Percentiles rank a stretch among this genome's conserved stretches.
Evolutionary conservation across 306 rosid species (phyloP).

Genomic region (Oemleria cerasiformis): DNA sequence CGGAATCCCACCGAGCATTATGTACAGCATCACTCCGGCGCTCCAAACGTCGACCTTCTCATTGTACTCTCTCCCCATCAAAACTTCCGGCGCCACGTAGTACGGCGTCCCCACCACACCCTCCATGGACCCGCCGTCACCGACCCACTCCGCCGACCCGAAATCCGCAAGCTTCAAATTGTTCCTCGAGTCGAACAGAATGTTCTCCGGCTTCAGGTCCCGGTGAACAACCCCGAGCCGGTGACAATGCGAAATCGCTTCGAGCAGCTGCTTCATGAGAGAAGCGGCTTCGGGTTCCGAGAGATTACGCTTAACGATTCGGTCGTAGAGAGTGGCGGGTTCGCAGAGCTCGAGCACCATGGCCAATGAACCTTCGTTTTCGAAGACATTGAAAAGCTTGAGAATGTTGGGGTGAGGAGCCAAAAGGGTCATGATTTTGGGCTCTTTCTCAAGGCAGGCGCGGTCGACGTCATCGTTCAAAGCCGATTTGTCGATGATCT

Average conservation of each 20-base stretch:
- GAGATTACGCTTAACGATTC: constrained; percentile 35
- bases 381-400: constrained; percentile 43
- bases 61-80: constrained; percentile 50
- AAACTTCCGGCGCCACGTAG: constrained; percentile 76
- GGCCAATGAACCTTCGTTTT: constrained; percentile 38
- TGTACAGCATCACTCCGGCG: constrained; percentile 58
- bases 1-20: constrained; percentile 68
- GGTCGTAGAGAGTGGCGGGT: constrained; percentile 60
- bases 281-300: constrained; percentile 48
- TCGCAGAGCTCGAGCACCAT: constrained; percentile 64
- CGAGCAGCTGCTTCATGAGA: constrained; percentile 46
- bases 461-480: constrained; percentile 59
- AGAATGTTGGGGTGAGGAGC: constrained; percentile 69
- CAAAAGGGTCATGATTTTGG: constrained; percentile 61
- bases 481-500: constrained; percentile 53
- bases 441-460: constrained; percentile 61
- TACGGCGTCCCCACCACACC: constrained; percentile 83
- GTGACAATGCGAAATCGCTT: constrained; percentile 65
- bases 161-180: constrained; percentile 68
- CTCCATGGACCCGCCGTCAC: constrained; percentile 38
- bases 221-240: constrained; percentile 57
- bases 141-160: constrained; percentile 77
- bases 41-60: constrained; percentile 80
- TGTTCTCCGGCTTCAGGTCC: constrained; percentile 72
- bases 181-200: constrained; percentile 49